Evolutionary conservation across 2,329 filamentous ascomycete species (phyloP).

Genomic region (Onygenales sp.): DNA sequence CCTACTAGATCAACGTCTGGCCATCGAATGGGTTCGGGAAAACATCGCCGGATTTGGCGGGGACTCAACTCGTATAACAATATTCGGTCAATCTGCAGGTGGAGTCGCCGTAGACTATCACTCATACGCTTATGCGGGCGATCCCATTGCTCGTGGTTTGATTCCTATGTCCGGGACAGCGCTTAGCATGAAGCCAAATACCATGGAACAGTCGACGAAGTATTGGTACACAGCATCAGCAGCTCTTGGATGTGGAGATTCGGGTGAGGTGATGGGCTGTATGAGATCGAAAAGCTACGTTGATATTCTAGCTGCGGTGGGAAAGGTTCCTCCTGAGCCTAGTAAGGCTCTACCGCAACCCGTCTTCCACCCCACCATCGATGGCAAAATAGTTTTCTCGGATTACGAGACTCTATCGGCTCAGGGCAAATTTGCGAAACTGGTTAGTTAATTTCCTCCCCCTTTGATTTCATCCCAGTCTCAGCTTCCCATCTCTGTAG

Average conservation of each 20-base stretch:
- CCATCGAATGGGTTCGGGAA: constrained; percentile 28
- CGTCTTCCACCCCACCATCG: constrained; percentile 31
- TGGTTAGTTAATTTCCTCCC: constrained; percentile 13
- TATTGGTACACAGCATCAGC: constrained; percentile 7
- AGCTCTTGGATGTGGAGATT: constrained; percentile 8
- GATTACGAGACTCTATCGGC: constrained; percentile 26
- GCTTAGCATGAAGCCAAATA: constrained; percentile 25
- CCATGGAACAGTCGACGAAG: constrained; percentile 5
- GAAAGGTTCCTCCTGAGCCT: constrained; percentile 5
- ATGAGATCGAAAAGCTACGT: constrained; percentile 6
- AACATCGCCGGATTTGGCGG: constrained; percentile 34
- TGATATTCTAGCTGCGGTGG: constrained; percentile 5
- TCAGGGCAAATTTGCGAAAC: constrained; percentile 25
- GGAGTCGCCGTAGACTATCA: constrained; percentile 14
- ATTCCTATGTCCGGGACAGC: constrained; percentile 13
- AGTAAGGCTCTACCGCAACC: constrained; percentile 10
- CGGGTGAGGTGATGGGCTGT: constrained; percentile 6
- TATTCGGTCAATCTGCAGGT: constrained; percentile 42
- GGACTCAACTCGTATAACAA: constrained; percentile 28
- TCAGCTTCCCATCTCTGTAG: neutral
- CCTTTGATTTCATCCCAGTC: constrained; percentile 5
- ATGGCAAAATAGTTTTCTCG: constrained; percentile 29
- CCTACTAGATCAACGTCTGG: constrained; percentile 37
- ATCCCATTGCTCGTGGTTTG: constrained; percentile 12
- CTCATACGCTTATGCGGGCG: constrained; percentile 5